Evolutionary conservation across 2,329 filamentous ascomycete genomes (phyloP).

Genomic region (Apiospora kogelbergensis): DNA sequence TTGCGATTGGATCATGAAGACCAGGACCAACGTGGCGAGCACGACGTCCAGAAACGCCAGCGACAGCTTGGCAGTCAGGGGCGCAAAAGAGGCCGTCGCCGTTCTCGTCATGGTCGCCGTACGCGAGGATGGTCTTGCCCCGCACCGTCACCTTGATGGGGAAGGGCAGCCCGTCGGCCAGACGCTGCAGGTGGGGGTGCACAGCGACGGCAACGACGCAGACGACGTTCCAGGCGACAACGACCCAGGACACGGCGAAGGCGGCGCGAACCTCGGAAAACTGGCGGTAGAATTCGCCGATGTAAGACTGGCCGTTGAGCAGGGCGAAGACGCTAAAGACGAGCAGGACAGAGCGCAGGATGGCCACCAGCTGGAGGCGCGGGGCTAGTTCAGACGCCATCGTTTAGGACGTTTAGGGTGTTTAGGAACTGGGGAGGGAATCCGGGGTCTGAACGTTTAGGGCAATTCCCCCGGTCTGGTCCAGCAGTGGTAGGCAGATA

Average conservation of each 20-base stretch:
- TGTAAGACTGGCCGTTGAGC: conserved; percentile 12
- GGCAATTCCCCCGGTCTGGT: not conserved
- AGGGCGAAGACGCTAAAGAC: conserved; percentile 11
- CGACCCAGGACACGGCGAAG: conserved; percentile 10
- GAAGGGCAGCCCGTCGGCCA: conserved; percentile 15
- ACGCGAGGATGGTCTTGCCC: conserved; percentile 10
- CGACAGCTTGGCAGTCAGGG: conserved; percentile 12
- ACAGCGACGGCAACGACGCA: conserved; percentile 13
- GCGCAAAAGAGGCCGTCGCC: conserved; percentile 15
- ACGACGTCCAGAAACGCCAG: conserved; percentile 9
- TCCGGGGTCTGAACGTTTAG: not conserved
- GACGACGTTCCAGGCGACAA: conserved; percentile 13
- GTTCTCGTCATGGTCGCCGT: conserved; percentile 13
- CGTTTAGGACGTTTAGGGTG: not conserved
- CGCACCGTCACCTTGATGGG: conserved; percentile 13
- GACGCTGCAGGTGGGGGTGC: conserved; percentile 15
- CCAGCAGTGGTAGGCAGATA: too few relatives aligned
- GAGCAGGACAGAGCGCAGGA: conserved; percentile 12
- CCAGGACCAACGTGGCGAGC: conserved; percentile 13
- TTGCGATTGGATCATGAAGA: conserved; percentile 8
- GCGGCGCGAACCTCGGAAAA: conserved; percentile 1
- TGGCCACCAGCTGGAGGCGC: conserved; percentile 12
- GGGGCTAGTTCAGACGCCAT: conserved; percentile 13
- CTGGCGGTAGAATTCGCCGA: not conserved
- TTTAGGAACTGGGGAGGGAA: not conserved